Base-by-base conservation (phyloP, 2,329 filamentous ascomycete species). In the Pseudopithomyces chartarum region DNA sequence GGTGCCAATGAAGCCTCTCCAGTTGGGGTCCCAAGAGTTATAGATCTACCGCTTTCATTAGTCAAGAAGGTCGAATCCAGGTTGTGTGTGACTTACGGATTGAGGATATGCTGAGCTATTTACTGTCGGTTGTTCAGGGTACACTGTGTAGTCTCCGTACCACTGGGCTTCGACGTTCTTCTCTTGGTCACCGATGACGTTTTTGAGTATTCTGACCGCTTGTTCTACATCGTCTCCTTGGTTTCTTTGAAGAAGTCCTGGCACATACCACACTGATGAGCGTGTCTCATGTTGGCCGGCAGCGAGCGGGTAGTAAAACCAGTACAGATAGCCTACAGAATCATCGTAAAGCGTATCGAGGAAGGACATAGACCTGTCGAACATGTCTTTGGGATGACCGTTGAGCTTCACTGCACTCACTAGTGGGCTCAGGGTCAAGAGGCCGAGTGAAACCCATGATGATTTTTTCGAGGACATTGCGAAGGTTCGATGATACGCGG, bases 1-100 rank as follows among this genome's bases (percentile, higher is more conserved):
- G 0, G 82, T 84, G 13, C 83, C 82, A 47, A 87, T 78, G 51
- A 87, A 86, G 0, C 83, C 84, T 45, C 84, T 76, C 84, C 84
- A 87, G 57, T 87, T 86, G 4, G 84, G 83, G 58, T 86, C 84
- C 80, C 82, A 86, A 0, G 79, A 78, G 49, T 78, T 75, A 60
- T 85, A 84, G 36, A 82, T 46, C 43, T 46, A 8, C 6, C 2
- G 8, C 6, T 15, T 15, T 34, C n/a, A 33, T 46, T 13, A 46
- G 26, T 6, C n/a, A 2, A 26, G 23, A 32, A 17, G 20, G 6
- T 17, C 11, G 26, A 19, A 19, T 5, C 29, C 2, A 34, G 13
- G 33, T 19, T 10, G 2, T 17, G 3, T 33, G 1, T 29, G 33
- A 8, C 43, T 17, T 32, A 46, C 43, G 33, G 43, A 46, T 34